A percentile compares a stretch with the other conserved stretches of the same genome.
These are phyloP conservation scores for Blumeriella jaapii DNA, from an alignment of 2,329 filamentous ascomycete species.

Conservation along the genomic window DNA sequence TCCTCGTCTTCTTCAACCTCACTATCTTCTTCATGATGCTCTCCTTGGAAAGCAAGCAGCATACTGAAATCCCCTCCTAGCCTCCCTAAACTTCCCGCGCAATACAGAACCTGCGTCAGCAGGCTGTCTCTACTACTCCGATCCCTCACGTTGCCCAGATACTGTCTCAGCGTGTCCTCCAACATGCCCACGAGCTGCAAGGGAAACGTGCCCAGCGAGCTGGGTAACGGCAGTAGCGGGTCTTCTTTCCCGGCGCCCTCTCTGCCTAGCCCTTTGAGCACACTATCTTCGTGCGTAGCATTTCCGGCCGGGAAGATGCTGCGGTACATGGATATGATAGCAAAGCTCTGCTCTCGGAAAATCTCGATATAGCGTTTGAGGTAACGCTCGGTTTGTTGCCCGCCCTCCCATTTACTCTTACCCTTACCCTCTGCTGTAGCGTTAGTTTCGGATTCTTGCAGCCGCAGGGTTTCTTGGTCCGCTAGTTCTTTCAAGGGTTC, in stretches of 20 bases:
- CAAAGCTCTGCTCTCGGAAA: conserved; percentile 94
- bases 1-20: conserved; percentile 43
- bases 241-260: conserved; percentile 24
- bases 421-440: conserved; percentile 12
- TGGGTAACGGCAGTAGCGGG: conserved; percentile 52
- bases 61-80: conserved; percentile 89
- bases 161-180: conserved; percentile 60
- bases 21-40: conserved; percentile 28
- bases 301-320: conserved; percentile 61
- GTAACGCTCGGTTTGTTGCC: conserved; percentile 88
- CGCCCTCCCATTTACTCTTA: conserved; percentile 44
- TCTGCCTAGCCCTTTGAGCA: conserved; percentile 12
- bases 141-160: conserved; percentile 74
- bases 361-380: conserved; percentile 95
- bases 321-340: conserved; percentile 86
- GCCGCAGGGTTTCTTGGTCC: conserved; percentile 61
- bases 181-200: conserved; percentile 73
- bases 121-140: conserved; percentile 74
- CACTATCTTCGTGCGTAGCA: conserved; percentile 11
- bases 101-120: conserved; percentile 86
- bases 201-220: conserved; percentile 73
- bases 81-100: conserved; percentile 78
- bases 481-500: conserved; percentile 80
- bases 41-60: conserved; percentile 54
- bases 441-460: conserved; percentile 20